Conservation (phyloP, 2,329 filamentous ascomycete species). For the Incumbomyces lentus region DNA sequence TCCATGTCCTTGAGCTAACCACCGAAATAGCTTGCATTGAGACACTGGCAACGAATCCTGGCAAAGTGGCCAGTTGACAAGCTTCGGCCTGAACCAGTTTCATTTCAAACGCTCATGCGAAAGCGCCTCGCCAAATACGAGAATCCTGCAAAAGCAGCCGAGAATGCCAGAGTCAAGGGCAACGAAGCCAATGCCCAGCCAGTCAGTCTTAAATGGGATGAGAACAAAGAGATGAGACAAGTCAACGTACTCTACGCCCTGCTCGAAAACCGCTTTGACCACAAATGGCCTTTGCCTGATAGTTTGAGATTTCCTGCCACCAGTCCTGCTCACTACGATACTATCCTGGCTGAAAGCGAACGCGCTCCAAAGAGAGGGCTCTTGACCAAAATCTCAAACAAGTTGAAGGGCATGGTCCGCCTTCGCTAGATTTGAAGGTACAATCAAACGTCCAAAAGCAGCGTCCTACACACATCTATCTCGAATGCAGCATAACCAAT, state of each 20-base stretch:
- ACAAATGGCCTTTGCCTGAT: conserved; percentile 38
- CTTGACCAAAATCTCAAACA: conserved; percentile 19
- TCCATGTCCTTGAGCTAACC: conserved; percentile 7
- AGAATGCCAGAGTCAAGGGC: conserved; percentile 10
- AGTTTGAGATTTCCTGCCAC: conserved; percentile 40
- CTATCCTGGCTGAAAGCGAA: conserved; percentile 42
- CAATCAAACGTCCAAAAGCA: no score
- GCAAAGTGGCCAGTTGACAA: conserved; percentile 35
- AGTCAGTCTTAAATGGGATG: conserved; percentile 23
- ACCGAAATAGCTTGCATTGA: conserved; percentile 22
- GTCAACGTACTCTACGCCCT: conserved; percentile 51
- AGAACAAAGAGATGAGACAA: conserved; percentile 32
- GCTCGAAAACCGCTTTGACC: conserved; percentile 49
- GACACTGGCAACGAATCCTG: conserved; percentile 33
- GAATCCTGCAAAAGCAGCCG: conserved; percentile 9
- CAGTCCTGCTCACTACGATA: conserved; percentile 43
- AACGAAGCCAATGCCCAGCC: conserved; percentile 16
- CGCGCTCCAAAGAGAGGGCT: conserved; percentile 42
- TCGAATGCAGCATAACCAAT: no score
- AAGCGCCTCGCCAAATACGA: conserved; percentile 13
- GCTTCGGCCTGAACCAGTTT: conserved; percentile 35
- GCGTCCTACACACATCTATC: no score
- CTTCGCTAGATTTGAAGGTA: background rate
- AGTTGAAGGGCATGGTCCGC: conserved; percentile 5
- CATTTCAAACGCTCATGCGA: conserved; percentile 28